These are phyloP conservation scores for Syzygium aromaticum DNA, from an alignment of 345 rosid species.

Conservation along the genomic window DNA sequence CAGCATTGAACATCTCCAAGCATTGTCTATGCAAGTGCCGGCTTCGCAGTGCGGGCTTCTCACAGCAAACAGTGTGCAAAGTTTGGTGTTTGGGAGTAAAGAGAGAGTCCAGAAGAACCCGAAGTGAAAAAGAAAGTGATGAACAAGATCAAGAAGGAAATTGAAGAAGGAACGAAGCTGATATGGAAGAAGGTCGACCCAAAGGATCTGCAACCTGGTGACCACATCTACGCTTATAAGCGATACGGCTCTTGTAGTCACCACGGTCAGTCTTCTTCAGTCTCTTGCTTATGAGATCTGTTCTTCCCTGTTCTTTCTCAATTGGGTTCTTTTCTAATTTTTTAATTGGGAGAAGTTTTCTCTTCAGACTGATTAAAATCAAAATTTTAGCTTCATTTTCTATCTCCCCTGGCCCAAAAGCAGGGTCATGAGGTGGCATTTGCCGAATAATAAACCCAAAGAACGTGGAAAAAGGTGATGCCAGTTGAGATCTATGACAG, in stretches of 20 bases:
- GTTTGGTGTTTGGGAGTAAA: neutral
- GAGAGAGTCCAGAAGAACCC: neutral
- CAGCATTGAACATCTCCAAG: no score
- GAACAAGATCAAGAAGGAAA: slow-evolving; percentile 1
- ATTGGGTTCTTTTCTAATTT: neutral
- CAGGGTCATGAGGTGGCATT: neutral
- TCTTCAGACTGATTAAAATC: neutral
- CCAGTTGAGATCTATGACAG: neutral
- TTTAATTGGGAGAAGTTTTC: no score
- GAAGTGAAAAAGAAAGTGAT: neutral
- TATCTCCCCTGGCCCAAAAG: neutral
- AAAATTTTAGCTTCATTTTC: neutral
- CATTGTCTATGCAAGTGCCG: no score
- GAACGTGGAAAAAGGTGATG: neutral
- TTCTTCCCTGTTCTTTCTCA: neutral
- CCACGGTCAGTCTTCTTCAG: neutral
- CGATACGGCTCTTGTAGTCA: neutral
- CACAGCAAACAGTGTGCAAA: neutral
- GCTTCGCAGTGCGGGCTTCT: no score
- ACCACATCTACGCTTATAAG: neutral
- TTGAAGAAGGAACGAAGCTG: slow-evolving; percentile 4
- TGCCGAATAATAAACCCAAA: neutral
- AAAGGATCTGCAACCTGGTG: neutral
- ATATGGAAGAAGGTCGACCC: neutral
- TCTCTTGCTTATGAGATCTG: neutral